phyloP scores from a whole-genome alignment of 176 grass and related monocot species.

The Musa acuminata region DNA sequence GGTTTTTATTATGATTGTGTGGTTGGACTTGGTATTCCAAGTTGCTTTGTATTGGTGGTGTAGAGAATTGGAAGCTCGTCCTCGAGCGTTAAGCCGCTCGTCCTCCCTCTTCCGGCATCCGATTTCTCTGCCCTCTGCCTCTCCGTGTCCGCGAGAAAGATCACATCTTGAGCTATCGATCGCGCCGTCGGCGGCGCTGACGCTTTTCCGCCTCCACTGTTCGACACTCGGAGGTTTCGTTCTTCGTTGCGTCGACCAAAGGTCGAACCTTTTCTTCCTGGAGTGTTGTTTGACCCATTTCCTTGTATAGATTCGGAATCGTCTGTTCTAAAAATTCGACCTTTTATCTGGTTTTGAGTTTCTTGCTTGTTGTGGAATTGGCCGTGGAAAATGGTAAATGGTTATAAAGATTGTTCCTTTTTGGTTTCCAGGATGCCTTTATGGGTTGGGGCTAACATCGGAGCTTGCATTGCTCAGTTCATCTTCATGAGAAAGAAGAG shows the following conservation, averaged over 20 bases:
- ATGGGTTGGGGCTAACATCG: neutral
- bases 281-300: too few species aligned
- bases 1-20: too few species aligned
- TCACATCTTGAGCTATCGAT: neutral
- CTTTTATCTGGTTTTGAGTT: neutral
- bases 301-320: too few species aligned
- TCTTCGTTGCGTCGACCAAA: neutral
- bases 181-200: neutral
- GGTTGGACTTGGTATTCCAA: too few species aligned
- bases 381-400: too few species aligned
- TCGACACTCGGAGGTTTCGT: neutral
- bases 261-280: neutral
- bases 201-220: neutral
- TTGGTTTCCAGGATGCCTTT: neutral
- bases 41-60: neutral
- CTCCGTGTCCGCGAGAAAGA: neutral
- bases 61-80: neutral
- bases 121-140: neutral
- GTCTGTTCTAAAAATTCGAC: neutral
- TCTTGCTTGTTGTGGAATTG: neutral
- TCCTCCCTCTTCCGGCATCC: neutral
- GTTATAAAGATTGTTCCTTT: neutral
- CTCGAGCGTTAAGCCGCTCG: neutral
- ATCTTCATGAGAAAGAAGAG: neutral
- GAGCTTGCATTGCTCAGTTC: neutral